Evolutionary conservation across 768 basidiomycete species (phyloP).

Genomic region (Boletus reticulatus): DNA sequence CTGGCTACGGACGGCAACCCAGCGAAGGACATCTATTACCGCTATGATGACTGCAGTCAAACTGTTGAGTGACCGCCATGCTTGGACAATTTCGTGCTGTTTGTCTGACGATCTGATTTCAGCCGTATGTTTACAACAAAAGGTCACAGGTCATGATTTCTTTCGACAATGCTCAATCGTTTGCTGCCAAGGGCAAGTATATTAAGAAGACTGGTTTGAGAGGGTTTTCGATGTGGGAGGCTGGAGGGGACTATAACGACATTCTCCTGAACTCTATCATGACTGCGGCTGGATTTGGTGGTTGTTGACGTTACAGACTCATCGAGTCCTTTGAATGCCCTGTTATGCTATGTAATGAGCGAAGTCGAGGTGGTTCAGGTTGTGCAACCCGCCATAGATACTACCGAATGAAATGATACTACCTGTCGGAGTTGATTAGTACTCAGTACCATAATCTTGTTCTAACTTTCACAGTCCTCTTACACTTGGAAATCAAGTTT

Average conservation of each 20-base stretch:
- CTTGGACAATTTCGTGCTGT: background rate
- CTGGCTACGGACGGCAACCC: conserved; percentile 31
- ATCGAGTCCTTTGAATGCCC: too few species aligned
- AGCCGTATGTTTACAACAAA: conserved; percentile 69
- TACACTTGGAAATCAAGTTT: too few species aligned
- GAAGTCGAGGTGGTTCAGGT: too few species aligned
- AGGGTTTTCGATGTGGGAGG: conserved; percentile 74
- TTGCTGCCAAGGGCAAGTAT: conserved; percentile 57
- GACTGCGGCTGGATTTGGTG: conserved; percentile 1
- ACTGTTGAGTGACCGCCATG: conserved; percentile 48
- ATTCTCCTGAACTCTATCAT: conserved; percentile 60
- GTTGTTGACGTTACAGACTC: too few species aligned
- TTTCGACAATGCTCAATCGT: conserved; percentile 61
- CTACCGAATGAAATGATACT: too few species aligned
- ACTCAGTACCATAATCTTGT: too few species aligned
- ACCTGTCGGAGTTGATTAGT: too few species aligned
- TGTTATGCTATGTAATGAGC: too few species aligned
- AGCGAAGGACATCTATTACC: conserved; percentile 48
- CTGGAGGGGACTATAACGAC: conserved; percentile 61
- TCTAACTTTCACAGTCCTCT: too few species aligned
- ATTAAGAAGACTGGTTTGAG: conserved; percentile 49
- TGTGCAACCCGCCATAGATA: too few species aligned
- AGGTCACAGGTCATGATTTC: conserved; percentile 57
- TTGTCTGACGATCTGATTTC: conserved; percentile 1
- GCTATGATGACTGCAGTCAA: conserved; percentile 65